These are phyloP conservation scores for Chaetomiaceae sp. DNA, from an alignment of 2,329 filamentous ascomycete genomes.

Conservation along the genomic window DNA sequence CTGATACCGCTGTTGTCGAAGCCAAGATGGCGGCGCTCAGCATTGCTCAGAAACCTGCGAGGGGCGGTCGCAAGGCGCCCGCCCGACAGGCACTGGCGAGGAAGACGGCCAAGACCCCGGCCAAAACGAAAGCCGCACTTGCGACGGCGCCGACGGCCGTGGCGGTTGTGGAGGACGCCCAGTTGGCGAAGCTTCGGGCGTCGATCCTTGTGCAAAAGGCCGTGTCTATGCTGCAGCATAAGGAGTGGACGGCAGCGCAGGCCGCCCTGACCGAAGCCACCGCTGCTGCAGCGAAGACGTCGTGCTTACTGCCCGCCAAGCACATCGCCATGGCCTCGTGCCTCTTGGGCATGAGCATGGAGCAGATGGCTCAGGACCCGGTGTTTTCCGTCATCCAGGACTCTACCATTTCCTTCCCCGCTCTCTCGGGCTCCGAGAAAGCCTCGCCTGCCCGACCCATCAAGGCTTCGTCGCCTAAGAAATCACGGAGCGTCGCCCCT, in stretches of 20 bases:
- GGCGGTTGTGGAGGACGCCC: constrained; percentile 28
- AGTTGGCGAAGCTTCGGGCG: constrained; percentile 35
- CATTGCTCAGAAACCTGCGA: constrained; percentile 31
- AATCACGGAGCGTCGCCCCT: constrained; percentile 22
- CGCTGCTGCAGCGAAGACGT: constrained; percentile 32
- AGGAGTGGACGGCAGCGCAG: constrained; percentile 56
- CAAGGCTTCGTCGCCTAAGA: constrained; percentile 35
- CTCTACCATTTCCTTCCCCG: constrained; percentile 83
- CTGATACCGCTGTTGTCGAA: constrained; percentile 31
- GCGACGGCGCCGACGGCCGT: constrained; percentile 25
- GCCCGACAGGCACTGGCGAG: constrained; percentile 27
- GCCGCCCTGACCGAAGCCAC: constrained; percentile 48
- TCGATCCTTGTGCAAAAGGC: constrained; percentile 41
- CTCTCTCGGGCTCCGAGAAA: constrained; percentile 49
- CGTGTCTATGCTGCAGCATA: constrained; percentile 42
- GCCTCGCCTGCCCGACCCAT: constrained; percentile 33
- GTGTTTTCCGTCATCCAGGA: constrained; percentile 88
- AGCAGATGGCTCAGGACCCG: constrained; percentile 71
- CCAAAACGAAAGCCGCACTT: constrained; percentile 25
- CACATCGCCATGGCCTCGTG: constrained; percentile 63
- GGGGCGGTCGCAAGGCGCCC: constrained; percentile 25
- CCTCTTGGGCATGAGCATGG: constrained; percentile 62
- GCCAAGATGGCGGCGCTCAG: constrained; percentile 34
- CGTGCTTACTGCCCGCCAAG: constrained; percentile 39
- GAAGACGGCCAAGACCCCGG: constrained; percentile 22